Percentiles rank a stretch among this genome's conserved stretches.
These are phyloP conservation scores for Orbilia javanica DNA, from an alignment of 2,329 filamentous ascomycete species.

Conservation along the genomic window DNA sequence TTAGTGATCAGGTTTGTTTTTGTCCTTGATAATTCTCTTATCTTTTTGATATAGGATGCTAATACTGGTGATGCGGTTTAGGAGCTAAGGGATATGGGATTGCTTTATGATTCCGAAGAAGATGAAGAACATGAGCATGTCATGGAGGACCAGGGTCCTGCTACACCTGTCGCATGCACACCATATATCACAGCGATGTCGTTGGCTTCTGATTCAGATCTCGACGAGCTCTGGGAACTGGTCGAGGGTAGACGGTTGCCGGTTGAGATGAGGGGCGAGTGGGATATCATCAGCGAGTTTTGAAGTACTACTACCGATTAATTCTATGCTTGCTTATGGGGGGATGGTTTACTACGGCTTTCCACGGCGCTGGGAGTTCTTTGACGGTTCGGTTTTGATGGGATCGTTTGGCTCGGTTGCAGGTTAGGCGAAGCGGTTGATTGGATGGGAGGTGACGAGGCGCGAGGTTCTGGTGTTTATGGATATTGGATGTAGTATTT, in stretches of 20 bases:
- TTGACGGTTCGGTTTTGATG: too few species aligned
- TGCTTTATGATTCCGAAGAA: slow-evolving; percentile 47
- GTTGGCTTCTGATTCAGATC: slow-evolving; percentile 8
- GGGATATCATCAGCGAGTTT: slow-evolving; percentile 57
- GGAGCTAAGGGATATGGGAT: slow-evolving; percentile 38
- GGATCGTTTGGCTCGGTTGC: too few species aligned
- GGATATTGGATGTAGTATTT: neutral
- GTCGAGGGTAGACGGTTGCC: slow-evolving; percentile 17
- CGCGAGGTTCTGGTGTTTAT: too few species aligned
- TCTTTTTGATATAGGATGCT: neutral
- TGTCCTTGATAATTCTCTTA: neutral
- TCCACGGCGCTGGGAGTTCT: neutral
- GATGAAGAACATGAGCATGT: neutral
- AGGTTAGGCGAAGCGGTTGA: too few species aligned
- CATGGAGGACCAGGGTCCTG: neutral
- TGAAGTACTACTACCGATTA: neutral
- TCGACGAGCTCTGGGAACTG: slow-evolving; percentile 48
- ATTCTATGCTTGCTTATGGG: too few species aligned
- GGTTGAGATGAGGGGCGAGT: slow-evolving; percentile 39
- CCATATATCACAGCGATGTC: slow-evolving; percentile 5
- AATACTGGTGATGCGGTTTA: slow-evolving; percentile 6
- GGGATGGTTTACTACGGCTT: neutral
- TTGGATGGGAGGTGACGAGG: too few species aligned
- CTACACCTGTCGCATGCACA: slow-evolving; percentile 15
- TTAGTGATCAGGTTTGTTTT: slow-evolving; percentile 45